Percentiles rank a stretch among this genome's conserved stretches.
phyloP scores from a whole-genome alignment of 148 eudicot genomes.

The Nepenthes mirabilis region DNA sequence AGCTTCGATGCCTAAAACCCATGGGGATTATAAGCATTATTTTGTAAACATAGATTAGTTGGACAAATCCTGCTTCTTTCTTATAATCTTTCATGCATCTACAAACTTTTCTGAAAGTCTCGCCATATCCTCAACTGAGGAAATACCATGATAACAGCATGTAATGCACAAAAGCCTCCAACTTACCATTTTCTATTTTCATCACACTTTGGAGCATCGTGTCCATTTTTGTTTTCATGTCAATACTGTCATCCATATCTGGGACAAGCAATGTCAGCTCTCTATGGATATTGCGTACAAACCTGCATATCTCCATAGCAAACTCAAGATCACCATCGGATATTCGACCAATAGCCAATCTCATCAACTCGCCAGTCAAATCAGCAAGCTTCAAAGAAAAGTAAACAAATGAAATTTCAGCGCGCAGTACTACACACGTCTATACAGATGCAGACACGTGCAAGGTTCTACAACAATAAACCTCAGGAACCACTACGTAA shows the following conservation, averaged over 20 bases:
- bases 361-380: slow-evolving; percentile 97
- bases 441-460: too few relatives aligned
- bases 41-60: too few relatives aligned
- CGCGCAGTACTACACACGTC: not conserved
- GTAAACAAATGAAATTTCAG: not conserved
- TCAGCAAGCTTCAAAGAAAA: slow-evolving; percentile 67
- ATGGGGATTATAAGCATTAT: too few relatives aligned
- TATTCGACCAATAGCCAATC: slow-evolving; percentile 91
- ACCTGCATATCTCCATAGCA: slow-evolving; percentile 81
- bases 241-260: slow-evolving; percentile 65
- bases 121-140: too few relatives aligned
- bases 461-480: too few relatives aligned
- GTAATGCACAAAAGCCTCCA: not conserved
- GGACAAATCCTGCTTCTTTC: too few relatives aligned
- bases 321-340: slow-evolving; percentile 90
- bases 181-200: slow-evolving; percentile 93
- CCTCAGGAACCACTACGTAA: too few relatives aligned
- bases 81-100: too few relatives aligned
- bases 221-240: slow-evolving; percentile 93
- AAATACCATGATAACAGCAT: too few relatives aligned
- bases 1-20: too few relatives aligned
- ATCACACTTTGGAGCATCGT: slow-evolving; percentile 88
- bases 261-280: slow-evolving; percentile 72
- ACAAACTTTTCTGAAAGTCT: too few relatives aligned
- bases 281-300: slow-evolving; percentile 78